phyloP scores from a whole-genome alignment of 345 rosid species.

The Ricinus communis region DNA sequence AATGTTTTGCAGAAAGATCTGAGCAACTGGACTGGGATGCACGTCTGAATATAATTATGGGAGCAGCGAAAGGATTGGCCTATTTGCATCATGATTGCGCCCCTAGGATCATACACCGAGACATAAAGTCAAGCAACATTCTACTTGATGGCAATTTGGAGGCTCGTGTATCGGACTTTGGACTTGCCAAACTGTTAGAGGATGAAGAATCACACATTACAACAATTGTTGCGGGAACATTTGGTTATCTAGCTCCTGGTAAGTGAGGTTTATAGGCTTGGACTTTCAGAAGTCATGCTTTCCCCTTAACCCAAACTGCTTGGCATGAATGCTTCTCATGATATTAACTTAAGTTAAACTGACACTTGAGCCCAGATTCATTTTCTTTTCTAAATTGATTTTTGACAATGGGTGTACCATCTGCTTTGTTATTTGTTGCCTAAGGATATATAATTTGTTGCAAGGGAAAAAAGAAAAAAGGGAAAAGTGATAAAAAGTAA shows the following conservation, averaged over 20 bases:
- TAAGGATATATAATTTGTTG: background rate
- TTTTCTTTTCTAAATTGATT: background rate
- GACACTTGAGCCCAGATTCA: background rate
- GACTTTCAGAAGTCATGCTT: background rate
- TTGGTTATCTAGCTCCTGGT: conserved; percentile 99
- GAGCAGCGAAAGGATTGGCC: conserved; percentile 98
- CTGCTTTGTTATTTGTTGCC: background rate
- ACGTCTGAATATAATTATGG: conserved; percentile 81
- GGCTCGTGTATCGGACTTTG: conserved; percentile 98
- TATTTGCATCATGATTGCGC: conserved; percentile 98
- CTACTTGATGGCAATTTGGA: conserved; percentile 93
- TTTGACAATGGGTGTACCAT: background rate
- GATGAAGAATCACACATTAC: conserved; percentile 99
- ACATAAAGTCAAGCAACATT: conserved; percentile 96
- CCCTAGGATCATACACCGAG: conserved; percentile 98
- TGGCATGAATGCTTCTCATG: background rate
- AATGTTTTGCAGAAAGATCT: conserved; percentile 62
- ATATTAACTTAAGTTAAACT: background rate
- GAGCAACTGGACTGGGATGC: conserved; percentile 96
- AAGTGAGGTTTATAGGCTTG: conserved; percentile 22
- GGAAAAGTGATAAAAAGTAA: no score
- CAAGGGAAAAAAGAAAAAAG: no score
- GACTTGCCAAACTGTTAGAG: conserved; percentile 90
- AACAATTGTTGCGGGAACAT: conserved; percentile 98
- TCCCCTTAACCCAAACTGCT: background rate